These are phyloP conservation scores for Candida freyschussii DNA, from an alignment of 1,139 yeast genomes.

Conservation along the genomic window DNA sequence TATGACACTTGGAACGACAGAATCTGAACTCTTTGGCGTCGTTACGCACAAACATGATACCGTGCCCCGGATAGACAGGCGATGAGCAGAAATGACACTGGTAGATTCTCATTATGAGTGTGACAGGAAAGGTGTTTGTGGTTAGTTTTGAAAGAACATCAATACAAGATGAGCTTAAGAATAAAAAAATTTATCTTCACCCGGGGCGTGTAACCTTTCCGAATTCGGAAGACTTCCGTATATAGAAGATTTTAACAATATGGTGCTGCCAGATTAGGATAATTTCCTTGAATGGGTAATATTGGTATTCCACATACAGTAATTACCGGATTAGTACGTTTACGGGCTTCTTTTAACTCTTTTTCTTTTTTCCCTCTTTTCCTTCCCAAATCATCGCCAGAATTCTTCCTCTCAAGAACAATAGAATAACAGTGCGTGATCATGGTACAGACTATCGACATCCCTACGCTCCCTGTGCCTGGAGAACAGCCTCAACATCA, in stretches of 20 bases:
- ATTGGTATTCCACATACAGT: too few relatives aligned
- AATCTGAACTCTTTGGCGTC: slow-evolving; percentile 97
- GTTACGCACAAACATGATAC: slow-evolving; percentile 95
- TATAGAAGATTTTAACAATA: neutral
- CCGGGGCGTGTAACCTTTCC: neutral
- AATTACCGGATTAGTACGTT: too few relatives aligned
- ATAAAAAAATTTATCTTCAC: slow-evolving; percentile 2
- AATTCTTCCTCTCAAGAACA: slow-evolving; percentile 1
- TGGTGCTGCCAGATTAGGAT: neutral
- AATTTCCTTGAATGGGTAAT: too few relatives aligned
- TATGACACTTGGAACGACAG: slow-evolving; percentile 98
- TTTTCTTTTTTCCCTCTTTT: neutral
- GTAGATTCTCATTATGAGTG: slow-evolving; percentile 70
- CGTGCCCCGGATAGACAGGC: slow-evolving; percentile 96
- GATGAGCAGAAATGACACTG: slow-evolving; percentile 97
- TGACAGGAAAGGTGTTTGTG: neutral
- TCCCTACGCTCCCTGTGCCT: slow-evolving; percentile 57
- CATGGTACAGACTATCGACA: slow-evolving; percentile 38
- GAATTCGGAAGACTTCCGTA: slow-evolving; percentile 1
- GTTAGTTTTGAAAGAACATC: neutral
- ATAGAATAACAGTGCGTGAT: too few relatives aligned
- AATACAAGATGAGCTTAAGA: slow-evolving; percentile 3
- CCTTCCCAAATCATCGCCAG: neutral
- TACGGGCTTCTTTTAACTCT: neutral
- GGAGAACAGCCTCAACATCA: slow-evolving; percentile 38